Evolutionary conservation across 345 rosid genomes (phyloP).

Genomic region (Microcos paniculata): DNA sequence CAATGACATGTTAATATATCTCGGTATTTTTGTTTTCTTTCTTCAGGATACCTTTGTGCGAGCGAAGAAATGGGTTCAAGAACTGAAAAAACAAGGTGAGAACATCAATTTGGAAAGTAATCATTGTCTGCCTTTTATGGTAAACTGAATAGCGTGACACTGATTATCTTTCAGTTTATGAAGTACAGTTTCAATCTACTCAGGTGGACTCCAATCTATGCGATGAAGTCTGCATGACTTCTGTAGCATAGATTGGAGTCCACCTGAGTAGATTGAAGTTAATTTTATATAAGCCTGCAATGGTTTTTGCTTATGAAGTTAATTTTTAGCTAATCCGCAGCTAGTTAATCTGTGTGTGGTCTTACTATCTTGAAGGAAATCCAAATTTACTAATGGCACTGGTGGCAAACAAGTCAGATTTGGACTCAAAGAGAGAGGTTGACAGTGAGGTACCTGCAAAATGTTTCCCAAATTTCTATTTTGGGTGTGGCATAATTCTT

Average conservation of each 20-base stretch:
- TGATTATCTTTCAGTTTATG: not conserved
- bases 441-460: conserved; percentile 43
- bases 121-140: not conserved
- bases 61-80: conserved; percentile 69
- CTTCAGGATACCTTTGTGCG: conserved; percentile 57
- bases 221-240: not conserved
- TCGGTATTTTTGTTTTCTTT: not conserved
- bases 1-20: not conserved
- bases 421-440: conserved; percentile 52
- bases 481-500: not conserved
- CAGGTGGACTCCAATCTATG: not conserved
- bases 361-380: conserved; percentile 35
- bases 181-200: not conserved
- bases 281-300: not conserved
- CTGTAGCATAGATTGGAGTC: not conserved
- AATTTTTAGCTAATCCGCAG: not conserved
- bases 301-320: not conserved
- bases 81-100: conserved; percentile 67
- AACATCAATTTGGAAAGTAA: not conserved
- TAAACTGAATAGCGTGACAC: not conserved
- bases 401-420: conserved; percentile 63
- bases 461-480: not conserved
- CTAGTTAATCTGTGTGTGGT: not conserved
- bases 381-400: conserved; percentile 59
- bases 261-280: not conserved